These are phyloP conservation scores for Pugionium cornutum DNA, from an alignment of 345 rosid genomes.

Conservation along the genomic window DNA sequence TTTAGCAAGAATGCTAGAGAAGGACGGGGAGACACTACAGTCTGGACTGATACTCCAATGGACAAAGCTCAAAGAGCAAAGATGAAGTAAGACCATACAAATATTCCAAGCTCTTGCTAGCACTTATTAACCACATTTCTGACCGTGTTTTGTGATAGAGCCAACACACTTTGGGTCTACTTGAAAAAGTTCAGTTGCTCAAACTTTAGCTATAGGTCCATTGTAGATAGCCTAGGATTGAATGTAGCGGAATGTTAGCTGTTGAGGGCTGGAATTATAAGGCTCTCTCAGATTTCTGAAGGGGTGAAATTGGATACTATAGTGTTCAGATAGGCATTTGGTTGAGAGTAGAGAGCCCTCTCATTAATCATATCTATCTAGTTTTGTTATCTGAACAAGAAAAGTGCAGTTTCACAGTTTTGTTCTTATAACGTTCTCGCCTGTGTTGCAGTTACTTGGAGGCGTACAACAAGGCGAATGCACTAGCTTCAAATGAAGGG, in stretches of 20 bases:
- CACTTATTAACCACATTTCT: neutral
- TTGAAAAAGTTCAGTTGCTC: conserved; percentile 16
- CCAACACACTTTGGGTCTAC: neutral
- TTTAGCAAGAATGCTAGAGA: conserved; percentile 69
- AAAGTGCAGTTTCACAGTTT: neutral
- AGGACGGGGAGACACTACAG: conserved; percentile 90
- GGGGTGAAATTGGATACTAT: neutral
- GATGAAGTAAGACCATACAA: conserved; percentile 53
- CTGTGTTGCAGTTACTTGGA: conserved; percentile 63
- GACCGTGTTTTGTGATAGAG: conserved; percentile 1
- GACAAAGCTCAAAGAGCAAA: conserved; percentile 90
- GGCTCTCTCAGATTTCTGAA: neutral
- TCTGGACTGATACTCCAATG: conserved; percentile 86
- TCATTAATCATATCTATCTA: neutral
- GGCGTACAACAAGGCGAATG: conserved; percentile 77
- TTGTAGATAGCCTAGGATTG: conserved; percentile 7
- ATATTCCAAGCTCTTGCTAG: neutral
- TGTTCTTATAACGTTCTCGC: conserved; percentile 18
- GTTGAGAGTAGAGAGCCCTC: conserved; percentile 12
- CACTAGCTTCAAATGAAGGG: conserved; percentile 75
- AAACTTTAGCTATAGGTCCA: neutral
- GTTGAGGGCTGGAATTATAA: neutral
- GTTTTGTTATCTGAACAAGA: neutral
- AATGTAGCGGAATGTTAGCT: conserved; percentile 2
- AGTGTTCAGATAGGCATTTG: neutral